Percentiles rank a stretch among this genome's conserved stretches.
These are phyloP conservation scores for Phylloboletellus chloephorus DNA, from an alignment of 1,284 basidiomycete species.

Conservation along the genomic window DNA sequence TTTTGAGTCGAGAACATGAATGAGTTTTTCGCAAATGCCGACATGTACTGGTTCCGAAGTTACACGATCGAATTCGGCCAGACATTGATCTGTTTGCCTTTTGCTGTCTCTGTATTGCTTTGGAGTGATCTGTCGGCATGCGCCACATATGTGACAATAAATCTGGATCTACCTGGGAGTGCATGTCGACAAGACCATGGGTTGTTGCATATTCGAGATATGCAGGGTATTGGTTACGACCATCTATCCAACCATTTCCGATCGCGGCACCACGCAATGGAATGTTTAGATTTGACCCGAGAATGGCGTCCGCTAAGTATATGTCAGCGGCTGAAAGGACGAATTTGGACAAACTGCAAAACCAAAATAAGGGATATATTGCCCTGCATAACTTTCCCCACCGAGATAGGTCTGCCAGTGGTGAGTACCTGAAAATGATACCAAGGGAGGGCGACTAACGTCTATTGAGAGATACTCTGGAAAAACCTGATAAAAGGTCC, in stretches of 20 bases:
- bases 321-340: conserved; percentile 11
- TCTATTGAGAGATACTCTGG: conserved; percentile 84
- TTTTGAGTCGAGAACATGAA: conserved; percentile 59
- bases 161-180: conserved; percentile 52
- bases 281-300: conserved; percentile 55
- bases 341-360: conserved; percentile 18
- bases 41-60: conserved; percentile 60
- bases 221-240: conserved; percentile 81
- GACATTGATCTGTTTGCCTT: conserved; percentile 60
- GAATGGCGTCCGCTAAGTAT: conserved; percentile 67
- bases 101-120: conserved; percentile 64
- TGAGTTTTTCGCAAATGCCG: conserved; percentile 60
- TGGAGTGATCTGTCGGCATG: conserved; percentile 3
- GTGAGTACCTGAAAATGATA: conserved; percentile 11
- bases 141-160: background rate
- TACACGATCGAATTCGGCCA: conserved; percentile 46
- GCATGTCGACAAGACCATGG: conserved; percentile 71
- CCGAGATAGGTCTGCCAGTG: conserved; percentile 76
- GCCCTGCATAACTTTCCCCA: conserved; percentile 97
- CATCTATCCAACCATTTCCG: conserved; percentile 98
- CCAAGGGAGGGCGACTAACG: conserved; percentile 45
- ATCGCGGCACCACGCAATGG: conserved; percentile 82
- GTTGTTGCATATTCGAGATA: conserved; percentile 86
- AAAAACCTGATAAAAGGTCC: conserved; percentile 86
- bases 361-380: conserved; percentile 96